Evolutionary conservation across 768 basidiomycete genomes (phyloP).

Genomic region (Pleurotus citrinopileatus): DNA sequence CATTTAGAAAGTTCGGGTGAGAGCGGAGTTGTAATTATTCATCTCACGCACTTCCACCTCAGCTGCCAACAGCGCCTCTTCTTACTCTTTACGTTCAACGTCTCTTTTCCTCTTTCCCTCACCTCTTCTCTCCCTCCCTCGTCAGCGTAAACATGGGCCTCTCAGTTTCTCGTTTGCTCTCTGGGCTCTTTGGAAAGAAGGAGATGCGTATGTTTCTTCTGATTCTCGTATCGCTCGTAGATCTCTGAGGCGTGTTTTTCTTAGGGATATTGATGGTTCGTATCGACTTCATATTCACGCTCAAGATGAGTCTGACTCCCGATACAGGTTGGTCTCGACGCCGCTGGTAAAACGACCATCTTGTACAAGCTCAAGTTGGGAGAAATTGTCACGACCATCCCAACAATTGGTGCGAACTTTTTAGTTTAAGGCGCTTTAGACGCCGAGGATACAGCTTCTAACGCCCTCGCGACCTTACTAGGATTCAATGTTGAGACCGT

Average conservation of each 20-base stretch:
- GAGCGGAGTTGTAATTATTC: constrained; percentile 43
- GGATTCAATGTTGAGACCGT: constrained; percentile 99
- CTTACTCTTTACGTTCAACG: constrained; percentile 12
- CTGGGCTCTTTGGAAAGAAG: constrained; percentile 93
- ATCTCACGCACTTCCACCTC: constrained; percentile 38
- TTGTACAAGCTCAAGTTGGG: constrained; percentile 99
- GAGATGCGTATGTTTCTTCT: constrained; percentile 87
- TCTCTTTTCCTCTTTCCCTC: constrained; percentile 17
- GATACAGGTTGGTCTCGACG: constrained; percentile 92
- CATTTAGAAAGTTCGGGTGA: constrained; percentile 7
- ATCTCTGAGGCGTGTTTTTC: constrained; percentile 16
- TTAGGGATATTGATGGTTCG: constrained; percentile 94
- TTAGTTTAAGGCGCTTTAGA: constrained; percentile 7
- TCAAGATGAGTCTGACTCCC: neutral
- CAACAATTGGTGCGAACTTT: constrained; percentile 85
- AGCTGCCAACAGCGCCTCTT: constrained; percentile 21
- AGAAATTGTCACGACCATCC: constrained; percentile 99
- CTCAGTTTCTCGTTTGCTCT: constrained; percentile 70
- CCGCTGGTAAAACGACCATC: constrained; percentile 98
- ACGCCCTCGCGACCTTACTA: constrained; percentile 31
- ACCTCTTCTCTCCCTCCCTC: constrained; percentile 30
- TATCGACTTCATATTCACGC: constrained; percentile 19
- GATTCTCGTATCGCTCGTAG: constrained; percentile 21
- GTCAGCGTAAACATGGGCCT: constrained; percentile 64
- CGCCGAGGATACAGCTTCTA: constrained; percentile 11